Evolutionary conservation across 345 rosid species (phyloP).

Genomic region (Ceriops zippeliana): DNA sequence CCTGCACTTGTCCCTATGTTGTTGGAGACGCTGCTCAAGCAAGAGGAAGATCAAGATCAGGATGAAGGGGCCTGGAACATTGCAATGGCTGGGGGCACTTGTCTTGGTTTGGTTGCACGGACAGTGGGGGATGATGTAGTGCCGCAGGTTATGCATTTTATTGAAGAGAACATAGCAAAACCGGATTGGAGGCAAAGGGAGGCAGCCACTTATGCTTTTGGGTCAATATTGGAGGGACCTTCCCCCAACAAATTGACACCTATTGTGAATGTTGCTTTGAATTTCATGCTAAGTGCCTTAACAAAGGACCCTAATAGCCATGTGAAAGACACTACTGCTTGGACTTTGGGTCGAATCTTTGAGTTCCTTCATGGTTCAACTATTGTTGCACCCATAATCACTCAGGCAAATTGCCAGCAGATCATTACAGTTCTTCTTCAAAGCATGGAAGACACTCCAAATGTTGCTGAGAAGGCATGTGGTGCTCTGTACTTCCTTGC

Average conservation of each 20-base stretch:
- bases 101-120: conserved; percentile 5
- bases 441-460: neutral
- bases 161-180: conserved; percentile 7
- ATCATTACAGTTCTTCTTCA: neutral
- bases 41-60: conserved; percentile 8
- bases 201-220: conserved; percentile 12
- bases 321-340: conserved; percentile 1
- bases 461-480: conserved; percentile 8
- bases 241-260: conserved; percentile 1
- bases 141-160: conserved; percentile 2
- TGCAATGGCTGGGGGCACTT: conserved; percentile 9
- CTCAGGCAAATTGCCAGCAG: conserved; percentile 1
- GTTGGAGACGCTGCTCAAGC: conserved; percentile 6
- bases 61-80: conserved; percentile 9
- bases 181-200: conserved; percentile 3
- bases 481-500: conserved; percentile 5
- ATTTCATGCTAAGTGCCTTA: neutral
- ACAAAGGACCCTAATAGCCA: conserved; percentile 1
- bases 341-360: neutral
- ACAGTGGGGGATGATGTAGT: conserved; percentile 1
- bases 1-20: conserved; percentile 5
- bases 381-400: neutral
- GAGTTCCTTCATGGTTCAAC: conserved; percentile 5
- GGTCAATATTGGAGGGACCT: conserved; percentile 7
- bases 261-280: conserved; percentile 3